These are phyloP conservation scores for Fallopia convolvulus DNA, from an alignment of 148 eudicot genomes.

Conservation along the genomic window DNA sequence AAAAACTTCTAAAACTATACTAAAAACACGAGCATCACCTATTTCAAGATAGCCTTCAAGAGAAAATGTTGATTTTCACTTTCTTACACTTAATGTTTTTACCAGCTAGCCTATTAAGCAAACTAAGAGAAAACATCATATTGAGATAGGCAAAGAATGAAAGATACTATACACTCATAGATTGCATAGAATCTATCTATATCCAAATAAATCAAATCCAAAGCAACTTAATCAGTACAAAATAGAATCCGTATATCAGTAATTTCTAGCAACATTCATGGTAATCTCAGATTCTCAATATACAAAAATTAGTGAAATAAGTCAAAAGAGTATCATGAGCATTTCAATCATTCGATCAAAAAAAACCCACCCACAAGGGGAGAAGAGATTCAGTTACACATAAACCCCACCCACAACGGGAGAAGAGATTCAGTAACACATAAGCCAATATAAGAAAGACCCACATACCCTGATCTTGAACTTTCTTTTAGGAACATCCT, in stretches of 20 bases:
- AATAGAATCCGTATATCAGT: background rate
- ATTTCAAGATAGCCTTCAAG: constrained; percentile 85
- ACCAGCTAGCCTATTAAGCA: constrained; percentile 58
- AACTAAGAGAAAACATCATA: background rate
- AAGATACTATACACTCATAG: background rate
- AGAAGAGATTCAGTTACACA: too few relatives aligned
- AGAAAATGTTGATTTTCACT: constrained; percentile 83
- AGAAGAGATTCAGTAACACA: background rate
- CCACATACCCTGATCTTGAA: constrained; percentile 86
- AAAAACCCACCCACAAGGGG: too few relatives aligned
- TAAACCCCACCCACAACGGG: background rate
- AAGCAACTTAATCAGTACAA: background rate
- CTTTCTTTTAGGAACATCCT: constrained; percentile 86
- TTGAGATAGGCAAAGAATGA: background rate
- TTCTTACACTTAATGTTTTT: constrained; percentile 79
- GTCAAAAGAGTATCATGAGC: background rate
- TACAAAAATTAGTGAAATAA: background rate
- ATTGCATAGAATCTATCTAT: background rate
- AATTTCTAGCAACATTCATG: background rate
- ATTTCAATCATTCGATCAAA: background rate
- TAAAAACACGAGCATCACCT: too few relatives aligned
- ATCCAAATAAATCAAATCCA: background rate
- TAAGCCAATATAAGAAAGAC: constrained; percentile 11
- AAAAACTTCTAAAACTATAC: too few relatives aligned
- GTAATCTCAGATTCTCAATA: background rate